Evolutionary conservation across 306 rosid genomes (phyloP).

Genomic region (Dryas drummondii): DNA sequence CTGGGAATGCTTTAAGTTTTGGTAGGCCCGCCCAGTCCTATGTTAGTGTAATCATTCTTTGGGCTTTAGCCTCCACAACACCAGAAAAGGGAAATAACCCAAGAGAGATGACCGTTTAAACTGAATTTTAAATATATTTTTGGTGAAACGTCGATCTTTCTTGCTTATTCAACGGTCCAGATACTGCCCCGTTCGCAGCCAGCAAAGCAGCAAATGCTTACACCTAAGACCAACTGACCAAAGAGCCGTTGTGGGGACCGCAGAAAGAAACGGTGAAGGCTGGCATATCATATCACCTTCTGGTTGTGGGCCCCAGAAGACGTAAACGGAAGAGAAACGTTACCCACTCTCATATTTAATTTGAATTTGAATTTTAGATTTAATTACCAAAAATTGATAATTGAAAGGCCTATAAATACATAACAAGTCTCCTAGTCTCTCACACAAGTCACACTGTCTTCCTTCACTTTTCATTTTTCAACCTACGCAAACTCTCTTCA

Average conservation of each 20-base stretch:
- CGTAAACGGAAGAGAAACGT: constrained; percentile 18
- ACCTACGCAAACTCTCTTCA: neutral
- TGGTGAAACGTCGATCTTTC: too few relatives aligned
- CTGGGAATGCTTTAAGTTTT: too few relatives aligned
- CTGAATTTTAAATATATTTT: too few relatives aligned
- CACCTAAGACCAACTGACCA: constrained; percentile 2
- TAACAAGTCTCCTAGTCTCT: neutral
- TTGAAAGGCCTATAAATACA: constrained; percentile 12
- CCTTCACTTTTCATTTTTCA: constrained; percentile 5
- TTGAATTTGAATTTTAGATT: neutral
- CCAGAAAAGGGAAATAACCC: too few relatives aligned
- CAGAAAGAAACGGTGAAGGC: constrained; percentile 10
- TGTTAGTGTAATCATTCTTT: too few relatives aligned
- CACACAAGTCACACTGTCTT: neutral
- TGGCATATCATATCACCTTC: constrained; percentile 18
- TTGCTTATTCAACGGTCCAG: neutral
- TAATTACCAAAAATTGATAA: neutral
- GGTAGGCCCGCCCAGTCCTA: too few relatives aligned
- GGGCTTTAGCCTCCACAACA: too few relatives aligned
- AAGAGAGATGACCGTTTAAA: too few relatives aligned
- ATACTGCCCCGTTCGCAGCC: neutral
- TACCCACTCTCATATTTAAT: neutral
- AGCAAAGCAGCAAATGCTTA: neutral
- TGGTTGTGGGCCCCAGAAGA: neutral
- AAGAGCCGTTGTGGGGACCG: constrained; percentile 32